Evolutionary conservation across 495 filamentous ascomycete species (phyloP), one percentile per base, ranked within the genome.

Genomic region (Penicillium simplicissimum): DNA sequence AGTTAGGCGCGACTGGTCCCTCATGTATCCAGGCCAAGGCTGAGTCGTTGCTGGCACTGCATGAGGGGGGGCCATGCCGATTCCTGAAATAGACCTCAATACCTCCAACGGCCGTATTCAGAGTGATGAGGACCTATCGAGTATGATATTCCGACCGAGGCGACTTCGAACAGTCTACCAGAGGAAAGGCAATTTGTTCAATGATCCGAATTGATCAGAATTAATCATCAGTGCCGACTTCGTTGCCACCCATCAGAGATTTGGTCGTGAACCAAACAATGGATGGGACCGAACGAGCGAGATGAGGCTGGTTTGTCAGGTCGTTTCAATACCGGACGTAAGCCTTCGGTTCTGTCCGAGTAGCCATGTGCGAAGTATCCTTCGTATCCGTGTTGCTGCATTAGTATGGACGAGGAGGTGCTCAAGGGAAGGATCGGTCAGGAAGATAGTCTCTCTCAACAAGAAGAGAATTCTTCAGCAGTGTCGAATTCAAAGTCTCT

Each of bases 201-300:
- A 21, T 14, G 19, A 43, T 43, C 42, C 8, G 40, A 19, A 45
- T 45, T 19, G 8, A 21, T 43, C n/a, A 43, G 40, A 43, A 48
- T 48, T 35, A 0, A 34, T 7, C 17, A 58, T 37, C 21, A 58
- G 19, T 64, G 58, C 62, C 62, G 59, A 58, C 40, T 52, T 43
- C 40, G 47, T 70, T 64, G 66, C 68, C 68, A 71, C 68, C 14
- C 23, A 59, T 54, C 63, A 71, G 59, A 71, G 58, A 69, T 71
- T 71, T 62, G 61, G 63, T 31, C 2, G 8, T 54, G 63, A 62
- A 66, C 63, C 63, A 62, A 53, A 53, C 51, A 36, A 40, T 49
- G 43, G 59, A 11, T 33, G 35, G 52, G 40, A 19, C 47, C 19
- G 35, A 38, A 31, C 25, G 36, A 38, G 37, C n/a, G n/a, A n/a